Conservation (phyloP, 139 green algal genomes). For the Chlamydomonas sp. region DNA sequence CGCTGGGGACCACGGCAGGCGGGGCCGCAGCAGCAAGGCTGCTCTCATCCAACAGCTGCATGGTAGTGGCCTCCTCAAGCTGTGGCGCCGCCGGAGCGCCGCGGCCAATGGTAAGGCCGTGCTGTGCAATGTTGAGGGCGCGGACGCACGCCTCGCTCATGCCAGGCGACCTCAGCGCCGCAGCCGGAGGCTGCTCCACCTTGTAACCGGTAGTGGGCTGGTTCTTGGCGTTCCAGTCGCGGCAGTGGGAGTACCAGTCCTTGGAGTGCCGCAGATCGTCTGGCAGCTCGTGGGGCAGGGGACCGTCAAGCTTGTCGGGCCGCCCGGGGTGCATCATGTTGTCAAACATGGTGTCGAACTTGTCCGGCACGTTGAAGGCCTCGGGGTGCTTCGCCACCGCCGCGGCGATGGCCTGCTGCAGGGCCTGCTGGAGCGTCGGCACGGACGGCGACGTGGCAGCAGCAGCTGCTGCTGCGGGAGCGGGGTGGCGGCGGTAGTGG, state of each 20-base stretch:
- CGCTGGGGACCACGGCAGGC: too few relatives aligned
- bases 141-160: constrained; percentile 13
- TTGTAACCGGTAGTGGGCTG: neutral
- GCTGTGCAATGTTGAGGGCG: constrained; percentile 15
- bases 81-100: too few relatives aligned
- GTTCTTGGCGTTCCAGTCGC: constrained; percentile 27
- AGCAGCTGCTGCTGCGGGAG: neutral
- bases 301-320: constrained; percentile 33
- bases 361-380: constrained; percentile 1
- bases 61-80: too few relatives aligned
- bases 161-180: neutral
- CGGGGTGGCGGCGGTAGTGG: neutral
- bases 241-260: constrained; percentile 13
- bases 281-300: constrained; percentile 27
- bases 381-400: constrained; percentile 13
- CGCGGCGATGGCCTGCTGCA: constrained; percentile 17
- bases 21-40: too few relatives aligned
- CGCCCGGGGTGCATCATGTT: constrained; percentile 30
- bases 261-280: constrained; percentile 21
- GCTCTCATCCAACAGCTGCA: too few relatives aligned
- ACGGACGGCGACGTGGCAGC: neutral
- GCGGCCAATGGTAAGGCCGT: neutral
- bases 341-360: constrained; percentile 30
- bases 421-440: constrained; percentile 7
- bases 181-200: neutral